phyloP scores from a whole-genome alignment of 2,329 filamentous ascomycete species.

The Reticulascus tulasneorum region DNA sequence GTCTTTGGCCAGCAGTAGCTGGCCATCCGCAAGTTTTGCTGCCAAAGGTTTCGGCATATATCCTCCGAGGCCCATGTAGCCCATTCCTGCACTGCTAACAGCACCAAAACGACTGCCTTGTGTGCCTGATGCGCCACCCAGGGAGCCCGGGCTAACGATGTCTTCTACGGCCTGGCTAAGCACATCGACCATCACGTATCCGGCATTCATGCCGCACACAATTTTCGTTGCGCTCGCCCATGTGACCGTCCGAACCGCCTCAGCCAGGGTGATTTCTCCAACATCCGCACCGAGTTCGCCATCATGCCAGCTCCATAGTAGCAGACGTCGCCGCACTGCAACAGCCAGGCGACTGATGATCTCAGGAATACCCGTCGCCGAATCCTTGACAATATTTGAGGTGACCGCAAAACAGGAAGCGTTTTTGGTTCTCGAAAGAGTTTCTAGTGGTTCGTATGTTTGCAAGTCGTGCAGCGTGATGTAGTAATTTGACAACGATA shows the following conservation, averaged over 20 bases:
- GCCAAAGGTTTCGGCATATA: conserved; percentile 89
- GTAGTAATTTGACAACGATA: conserved; percentile 86
- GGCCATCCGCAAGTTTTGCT: conserved; percentile 73
- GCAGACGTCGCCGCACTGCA: conserved; percentile 82
- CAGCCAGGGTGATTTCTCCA: conserved; percentile 72
- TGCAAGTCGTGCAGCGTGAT: conserved; percentile 88
- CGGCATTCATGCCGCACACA: conserved; percentile 85
- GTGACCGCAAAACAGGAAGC: conserved; percentile 89
- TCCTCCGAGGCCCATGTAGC: conserved; percentile 90
- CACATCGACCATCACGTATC: conserved; percentile 86
- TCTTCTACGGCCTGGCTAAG: conserved; percentile 70
- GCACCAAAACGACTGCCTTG: conserved; percentile 76
- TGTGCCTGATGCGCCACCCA: conserved; percentile 55
- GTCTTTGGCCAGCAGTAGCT: conserved; percentile 94
- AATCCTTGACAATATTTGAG: conserved; percentile 90
- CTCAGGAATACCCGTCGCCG: conserved; percentile 79
- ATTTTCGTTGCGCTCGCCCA: conserved; percentile 88
- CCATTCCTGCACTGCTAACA: conserved; percentile 82
- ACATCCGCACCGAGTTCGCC: conserved; percentile 77
- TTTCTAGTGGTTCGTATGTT: conserved; percentile 77
- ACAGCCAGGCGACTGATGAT: conserved; percentile 91
- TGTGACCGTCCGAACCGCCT: conserved; percentile 81
- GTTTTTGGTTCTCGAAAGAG: conserved; percentile 76
- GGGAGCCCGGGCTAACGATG: conserved; percentile 71
- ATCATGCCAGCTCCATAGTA: conserved; percentile 95